Base-by-base conservation (phyloP, 805 yeast genomes). In the Candida corydali region DNA sequence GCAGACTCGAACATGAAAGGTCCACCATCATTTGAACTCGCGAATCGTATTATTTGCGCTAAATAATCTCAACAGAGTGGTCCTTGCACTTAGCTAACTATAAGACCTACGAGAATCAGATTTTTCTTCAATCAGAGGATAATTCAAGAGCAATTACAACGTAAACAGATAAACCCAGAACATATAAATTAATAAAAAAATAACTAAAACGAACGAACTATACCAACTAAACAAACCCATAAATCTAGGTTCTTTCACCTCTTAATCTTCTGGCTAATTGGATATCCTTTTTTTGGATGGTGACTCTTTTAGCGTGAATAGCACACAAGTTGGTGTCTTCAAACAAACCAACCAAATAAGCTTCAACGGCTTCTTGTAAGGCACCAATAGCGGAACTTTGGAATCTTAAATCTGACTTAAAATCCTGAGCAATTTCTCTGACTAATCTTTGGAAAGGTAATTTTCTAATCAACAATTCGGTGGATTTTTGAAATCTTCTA, bases 241-340 rank as follows among this genome's bases (percentile, higher is more conserved):
- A 22, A 20, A 42, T 33, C 41, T 79, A 85, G 52, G 91, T 78
- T 82, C 93, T 82, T 75, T 85, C 95, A 70, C 97, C 98, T 74
- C 97, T 83, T 65, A 91, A 80, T 76, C 98, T 85, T 76, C 97
- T 85, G 52, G 98, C 98, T 63, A 91, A 78, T 64, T 89, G 96
- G 65, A 91, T 86, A 69, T 91, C 98, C 75, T 89, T 89, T 86
- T 88, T 91, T 78, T 87, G 96, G 61, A 91, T 87, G 49, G 98
- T 91, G 54, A 91, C 98, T 74, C 98, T 84, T 82, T 93, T 91
- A 59, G 98, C 98, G 71, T 91, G 98, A 53, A 88, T 86, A 49
- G 98, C 97, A 74, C 97, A 93, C 75, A 91, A 78, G 76, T 89
- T 91, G 50, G 98, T 93, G 69, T 93, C 98, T 76, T 91, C 98